Conservation (phyloP, 1,139 yeast genomes). For the Suhomyces terraborum region DNA sequence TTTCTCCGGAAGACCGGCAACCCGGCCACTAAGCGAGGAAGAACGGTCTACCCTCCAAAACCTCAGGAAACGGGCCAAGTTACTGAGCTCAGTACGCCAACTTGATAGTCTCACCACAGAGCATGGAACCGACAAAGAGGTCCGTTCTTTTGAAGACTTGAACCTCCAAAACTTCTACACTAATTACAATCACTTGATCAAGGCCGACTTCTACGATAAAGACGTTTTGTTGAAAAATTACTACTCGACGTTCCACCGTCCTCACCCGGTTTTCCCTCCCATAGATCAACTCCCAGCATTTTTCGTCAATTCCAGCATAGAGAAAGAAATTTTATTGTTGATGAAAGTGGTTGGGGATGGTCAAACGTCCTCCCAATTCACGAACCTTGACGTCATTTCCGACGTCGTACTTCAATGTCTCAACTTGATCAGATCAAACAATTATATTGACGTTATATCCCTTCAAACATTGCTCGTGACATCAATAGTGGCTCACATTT, state of each 20-base stretch:
- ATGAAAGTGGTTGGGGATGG: slow-evolving; percentile 53
- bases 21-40: slow-evolving; percentile 5
- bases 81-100: slow-evolving; percentile 13
- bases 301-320: slow-evolving; percentile 30
- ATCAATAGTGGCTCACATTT: slow-evolving; percentile 47
- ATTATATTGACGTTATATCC: slow-evolving; percentile 38
- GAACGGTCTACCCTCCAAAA: slow-evolving; percentile 9
- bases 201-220: slow-evolving; percentile 12
- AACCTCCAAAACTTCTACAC: slow-evolving; percentile 10
- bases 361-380: slow-evolving; percentile 36
- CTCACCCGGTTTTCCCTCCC: slow-evolving; percentile 51
- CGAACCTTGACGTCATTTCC: slow-evolving; percentile 33
- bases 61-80: slow-evolving; percentile 14
- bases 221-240: slow-evolving; percentile 34
- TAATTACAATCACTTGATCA: slow-evolving; percentile 8
- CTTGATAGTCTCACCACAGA: slow-evolving; percentile 14
- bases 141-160: slow-evolving; percentile 8
- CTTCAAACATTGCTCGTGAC: slow-evolving; percentile 42
- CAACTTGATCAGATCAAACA: slow-evolving; percentile 28
- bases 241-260: slow-evolving; percentile 38
- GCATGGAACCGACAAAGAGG: slow-evolving; percentile 1
- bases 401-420: slow-evolving; percentile 37
- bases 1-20: slow-evolving; percentile 1
- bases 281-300: slow-evolving; percentile 32
- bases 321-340: slow-evolving; percentile 41